Evolutionary conservation across 2,329 filamentous ascomycete species (phyloP).

Genomic region (Talaromyces sp.): DNA sequence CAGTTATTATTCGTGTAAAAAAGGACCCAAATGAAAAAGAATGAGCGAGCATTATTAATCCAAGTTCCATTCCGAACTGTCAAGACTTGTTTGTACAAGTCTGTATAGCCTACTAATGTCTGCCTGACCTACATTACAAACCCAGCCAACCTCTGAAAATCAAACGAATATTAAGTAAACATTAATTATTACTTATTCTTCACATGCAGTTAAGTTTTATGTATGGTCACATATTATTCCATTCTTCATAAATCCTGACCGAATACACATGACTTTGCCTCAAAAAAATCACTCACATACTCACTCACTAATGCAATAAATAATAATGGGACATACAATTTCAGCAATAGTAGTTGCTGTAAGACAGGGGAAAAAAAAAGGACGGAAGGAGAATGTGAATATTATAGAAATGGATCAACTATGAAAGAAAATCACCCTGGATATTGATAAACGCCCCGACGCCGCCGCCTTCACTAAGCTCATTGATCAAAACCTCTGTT

Average conservation of each 20-base stretch:
- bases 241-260: neutral
- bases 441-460: slow-evolving; percentile 78
- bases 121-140: too few relatives aligned
- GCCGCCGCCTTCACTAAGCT: slow-evolving; percentile 72
- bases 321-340: neutral
- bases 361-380: neutral
- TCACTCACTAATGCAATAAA: neutral
- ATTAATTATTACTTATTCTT: too few relatives aligned
- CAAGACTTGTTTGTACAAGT: too few relatives aligned
- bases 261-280: neutral
- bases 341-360: neutral
- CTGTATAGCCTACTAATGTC: too few relatives aligned
- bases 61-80: too few relatives aligned
- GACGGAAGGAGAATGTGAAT: neutral
- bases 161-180: too few relatives aligned
- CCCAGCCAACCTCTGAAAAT: too few relatives aligned
- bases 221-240: too few relatives aligned
- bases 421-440: slow-evolving; percentile 41
- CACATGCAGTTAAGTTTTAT: too few relatives aligned
- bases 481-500: slow-evolving; percentile 78
- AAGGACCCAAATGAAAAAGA: too few relatives aligned
- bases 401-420: neutral
- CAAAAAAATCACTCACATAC: neutral
- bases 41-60: too few relatives aligned
- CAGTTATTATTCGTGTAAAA: too few relatives aligned